phyloP scores from a whole-genome alignment of 345 rosid species.

The Rubroshorea leprosula region DNA sequence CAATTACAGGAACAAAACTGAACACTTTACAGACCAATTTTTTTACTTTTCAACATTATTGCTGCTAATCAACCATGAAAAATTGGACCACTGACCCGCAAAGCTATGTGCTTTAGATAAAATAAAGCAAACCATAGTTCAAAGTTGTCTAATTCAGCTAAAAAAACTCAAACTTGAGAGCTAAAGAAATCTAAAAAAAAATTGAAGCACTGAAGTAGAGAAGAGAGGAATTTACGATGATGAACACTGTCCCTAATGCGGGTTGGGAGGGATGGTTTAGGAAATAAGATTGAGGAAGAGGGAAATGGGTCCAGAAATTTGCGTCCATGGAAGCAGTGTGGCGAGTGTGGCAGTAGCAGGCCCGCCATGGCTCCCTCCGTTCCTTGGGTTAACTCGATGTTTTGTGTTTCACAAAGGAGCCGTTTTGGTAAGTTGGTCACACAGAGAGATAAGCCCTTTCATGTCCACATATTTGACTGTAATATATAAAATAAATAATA shows the following conservation, averaged over 20 bases:
- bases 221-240: constrained; percentile 24
- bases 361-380: constrained; percentile 34
- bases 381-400: neutral
- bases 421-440: constrained; percentile 13
- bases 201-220: neutral
- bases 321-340: constrained; percentile 26
- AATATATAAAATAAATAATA: too few species aligned
- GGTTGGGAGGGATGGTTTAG: constrained; percentile 19
- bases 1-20: neutral
- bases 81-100: neutral
- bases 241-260: constrained; percentile 12
- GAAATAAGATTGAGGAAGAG: constrained; percentile 16
- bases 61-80: neutral
- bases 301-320: constrained; percentile 26
- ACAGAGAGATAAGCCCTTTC: constrained; percentile 11
- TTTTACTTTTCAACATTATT: too few species aligned
- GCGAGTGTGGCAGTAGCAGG: constrained; percentile 34
- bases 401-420: neutral
- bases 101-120: neutral
- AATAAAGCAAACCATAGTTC: neutral
- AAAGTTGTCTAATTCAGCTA: neutral
- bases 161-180: neutral
- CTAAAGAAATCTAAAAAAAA: neutral
- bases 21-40: too few species aligned
- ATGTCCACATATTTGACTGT: constrained; percentile 12